Evolutionary conservation across 164 flowering plant species (phyloP), one percentile per base, ranked within the genome.

Genomic region (Liquidambar formosana): DNA sequence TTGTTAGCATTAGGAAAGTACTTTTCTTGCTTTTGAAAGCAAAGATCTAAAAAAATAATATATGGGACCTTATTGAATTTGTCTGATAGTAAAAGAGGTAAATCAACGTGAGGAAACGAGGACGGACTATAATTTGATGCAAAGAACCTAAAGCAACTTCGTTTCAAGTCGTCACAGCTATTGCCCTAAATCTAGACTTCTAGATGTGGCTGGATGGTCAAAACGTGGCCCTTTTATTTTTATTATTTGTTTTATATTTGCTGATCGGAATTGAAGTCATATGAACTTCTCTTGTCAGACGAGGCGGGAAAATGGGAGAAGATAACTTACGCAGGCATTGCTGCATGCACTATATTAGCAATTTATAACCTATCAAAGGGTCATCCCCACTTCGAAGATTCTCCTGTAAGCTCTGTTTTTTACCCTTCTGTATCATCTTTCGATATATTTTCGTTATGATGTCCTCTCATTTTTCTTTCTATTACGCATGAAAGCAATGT

Each of bases 261-360:
- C n/a, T n/a, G n/a, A n/a, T n/a, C n/a, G n/a, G 8, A 9, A 19
- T 25, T 13, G 1, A 11, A 21, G 60, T 57, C 11, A 10, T 57
- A 0, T 56, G 19, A 13, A 23, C 38, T 71, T 48, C 9, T 68
- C 23, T 33, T 10, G 1, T 44, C 82, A 85, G 94, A 77, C 76
- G 99, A 95, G 79, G 72, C 94, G 33, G 78, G 82, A 2, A 95
- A 95, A 75, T 95, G 99, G 97, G 93, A 95, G 80, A 95, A 88
- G 84, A 93, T 93, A 58, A 86, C 97, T 1, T 89, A 87, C 71
- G 25, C 66, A 1, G 97, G 97, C 33, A 80, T 83, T 63, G 88
- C 60, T 6, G 15, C 81, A 5, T 89, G 97, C 82, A 81, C 93
- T 46, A 33, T 57, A 65, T 73, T 93, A 8, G 86, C 92, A 0